These are phyloP conservation scores for Danielozyma ontarioensis DNA, from an alignment of 805 yeast genomes.

Conservation along the genomic window DNA sequence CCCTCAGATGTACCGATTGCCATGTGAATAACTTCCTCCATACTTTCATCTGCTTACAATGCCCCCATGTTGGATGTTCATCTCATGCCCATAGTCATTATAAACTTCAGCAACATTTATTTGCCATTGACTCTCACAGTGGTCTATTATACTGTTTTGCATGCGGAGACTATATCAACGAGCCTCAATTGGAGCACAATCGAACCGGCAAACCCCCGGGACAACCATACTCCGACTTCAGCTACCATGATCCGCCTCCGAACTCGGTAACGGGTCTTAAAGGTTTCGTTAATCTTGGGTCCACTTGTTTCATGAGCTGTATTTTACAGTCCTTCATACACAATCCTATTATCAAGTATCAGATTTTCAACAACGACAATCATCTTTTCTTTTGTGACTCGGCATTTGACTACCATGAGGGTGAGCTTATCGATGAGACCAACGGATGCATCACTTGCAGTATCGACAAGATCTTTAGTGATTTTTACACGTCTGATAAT, in stretches of 20 bases:
- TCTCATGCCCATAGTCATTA: slow-evolving; percentile 30
- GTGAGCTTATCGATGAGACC: slow-evolving; percentile 19
- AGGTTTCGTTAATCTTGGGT: slow-evolving; percentile 91
- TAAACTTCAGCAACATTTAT: slow-evolving; percentile 28
- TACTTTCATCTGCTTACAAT: slow-evolving; percentile 65
- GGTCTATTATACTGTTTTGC: slow-evolving; percentile 74
- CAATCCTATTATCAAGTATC: slow-evolving; percentile 79
- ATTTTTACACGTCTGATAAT: slow-evolving; percentile 61
- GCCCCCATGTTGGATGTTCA: slow-evolving; percentile 72
- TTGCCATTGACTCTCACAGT: slow-evolving; percentile 56
- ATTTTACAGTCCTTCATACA: slow-evolving; percentile 86
- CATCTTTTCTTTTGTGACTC: slow-evolving; percentile 54
- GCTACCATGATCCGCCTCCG: slow-evolving; percentile 35
- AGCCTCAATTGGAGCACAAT: slow-evolving; percentile 50
- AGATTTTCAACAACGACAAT: slow-evolving; percentile 64
- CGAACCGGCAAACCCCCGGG: slow-evolving; percentile 20
- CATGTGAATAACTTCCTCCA: slow-evolving; percentile 32
- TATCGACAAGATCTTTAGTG: slow-evolving; percentile 69
- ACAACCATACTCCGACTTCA: slow-evolving; percentile 2
- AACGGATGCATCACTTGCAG: slow-evolving; percentile 77
- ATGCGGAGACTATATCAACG: slow-evolving; percentile 70
- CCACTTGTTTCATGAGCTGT: slow-evolving; percentile 95
- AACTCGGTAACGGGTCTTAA: slow-evolving; percentile 72
- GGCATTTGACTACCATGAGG: slow-evolving; percentile 16
- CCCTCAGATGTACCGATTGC: slow-evolving; percentile 51